Conservation (phyloP, 164 flowering plant genomes). For the Dillenia suffruticosa region DNA sequence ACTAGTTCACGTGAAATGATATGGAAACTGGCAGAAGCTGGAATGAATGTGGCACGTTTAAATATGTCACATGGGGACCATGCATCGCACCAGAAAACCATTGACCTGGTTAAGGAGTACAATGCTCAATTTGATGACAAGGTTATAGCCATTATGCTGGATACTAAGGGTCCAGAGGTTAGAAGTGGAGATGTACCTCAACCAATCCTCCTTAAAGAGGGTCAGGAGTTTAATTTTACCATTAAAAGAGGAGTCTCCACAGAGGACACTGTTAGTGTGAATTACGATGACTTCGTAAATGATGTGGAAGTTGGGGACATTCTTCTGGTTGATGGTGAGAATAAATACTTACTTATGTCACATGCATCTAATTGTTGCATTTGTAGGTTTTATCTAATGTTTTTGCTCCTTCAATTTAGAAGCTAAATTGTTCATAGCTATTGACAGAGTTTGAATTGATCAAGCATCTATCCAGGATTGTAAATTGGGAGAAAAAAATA, state of each 20-base stretch:
- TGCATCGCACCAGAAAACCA: constrained; percentile 89
- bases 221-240: constrained; percentile 90
- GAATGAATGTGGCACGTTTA: constrained; percentile 96
- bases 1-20: constrained; percentile 92
- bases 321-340: constrained; percentile 90
- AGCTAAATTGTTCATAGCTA: too few species aligned
- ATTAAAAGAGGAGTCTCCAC: constrained; percentile 85
- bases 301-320: constrained; percentile 93
- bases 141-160: constrained; percentile 89
- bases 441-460: too few species aligned
- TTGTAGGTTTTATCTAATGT: too few species aligned
- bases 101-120: constrained; percentile 89
- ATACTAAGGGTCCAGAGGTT: constrained; percentile 99
- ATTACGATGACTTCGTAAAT: constrained; percentile 93
- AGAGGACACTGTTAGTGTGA: constrained; percentile 87
- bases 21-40: constrained; percentile 92
- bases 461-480: too few species aligned
- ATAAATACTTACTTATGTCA: background rate
- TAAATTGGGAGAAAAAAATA: too few species aligned
- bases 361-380: too few species aligned
- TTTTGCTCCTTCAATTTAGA: too few species aligned
- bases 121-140: constrained; percentile 86
- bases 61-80: constrained; percentile 99
- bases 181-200: constrained; percentile 97
- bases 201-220: constrained; percentile 80